Evolutionary conservation across 73 alveolate species (phyloP), one percentile per base, ranked within the genome.

Genomic region (Paramecium caudatum): DNA sequence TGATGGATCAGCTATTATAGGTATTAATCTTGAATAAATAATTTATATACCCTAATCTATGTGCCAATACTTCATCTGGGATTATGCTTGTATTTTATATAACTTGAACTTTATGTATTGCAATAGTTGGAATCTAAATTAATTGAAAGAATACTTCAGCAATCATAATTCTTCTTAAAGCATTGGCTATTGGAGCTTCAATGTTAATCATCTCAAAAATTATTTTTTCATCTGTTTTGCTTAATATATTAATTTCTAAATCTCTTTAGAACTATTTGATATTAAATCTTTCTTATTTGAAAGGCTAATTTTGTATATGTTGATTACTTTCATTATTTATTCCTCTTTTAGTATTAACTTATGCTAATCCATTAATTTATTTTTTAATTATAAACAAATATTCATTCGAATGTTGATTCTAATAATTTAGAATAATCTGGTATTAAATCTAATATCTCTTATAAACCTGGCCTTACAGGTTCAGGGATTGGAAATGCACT

Each of bases 41-140:
- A 5, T 15, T 65, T 65, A 33, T 10, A 2, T 65, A 65, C 25
- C 99, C 99, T 88, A 98, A 91, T 90, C 99, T 90, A 90, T 98
- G 99, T 3, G 98, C 98, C 25, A 98, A 90, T 23, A 95, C 98
- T 91, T 98, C 99, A 96, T 98, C 99, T 23, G 99, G 99, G 21
- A 98, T 96, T 4, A 98, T 95, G 39, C 99, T 92, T 6, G 99
- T 98, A 90, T 98, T 98, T 93, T 98, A 97, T 94, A 96, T 95
- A 61, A 98, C 85, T 65, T 97, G 85, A 37, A 98, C 99, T 74
- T 96, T 96, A 68, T 98, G 99, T 33, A 98, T 98, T 36, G 99
- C 99, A 98, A 98, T 95, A n/a, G 99, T 98, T 5, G 99, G 99
- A 27, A 98, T 78, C 93, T 86, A 19, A 25, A 21, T 62, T 36